Evolutionary conservation across 495 filamentous ascomycete species (phyloP).

Genomic region (Pseudotulostoma volvatum): DNA sequence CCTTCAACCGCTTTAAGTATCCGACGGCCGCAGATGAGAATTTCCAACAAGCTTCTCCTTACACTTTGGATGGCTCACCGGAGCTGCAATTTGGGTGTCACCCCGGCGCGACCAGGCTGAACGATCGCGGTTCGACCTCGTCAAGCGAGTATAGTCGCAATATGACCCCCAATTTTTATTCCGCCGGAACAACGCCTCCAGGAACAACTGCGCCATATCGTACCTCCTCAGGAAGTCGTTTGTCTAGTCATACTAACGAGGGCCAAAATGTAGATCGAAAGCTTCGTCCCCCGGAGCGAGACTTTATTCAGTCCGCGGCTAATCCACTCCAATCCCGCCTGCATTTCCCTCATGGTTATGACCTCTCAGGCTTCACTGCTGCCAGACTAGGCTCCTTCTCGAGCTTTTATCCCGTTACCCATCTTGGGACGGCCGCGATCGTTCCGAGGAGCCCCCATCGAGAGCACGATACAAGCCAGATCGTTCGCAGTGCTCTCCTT

Average conservation of each 20-base stretch:
- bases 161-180: constrained; percentile 43
- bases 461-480: constrained; percentile 48
- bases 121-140: constrained; percentile 27
- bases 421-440: constrained; percentile 15
- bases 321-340: constrained; percentile 25
- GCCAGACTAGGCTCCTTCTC: constrained; percentile 23
- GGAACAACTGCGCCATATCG: constrained; percentile 25
- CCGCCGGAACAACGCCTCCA: constrained; percentile 32
- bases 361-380: constrained; percentile 21
- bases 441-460: constrained; percentile 36
- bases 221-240: constrained; percentile 21
- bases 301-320: constrained; percentile 18
- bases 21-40: constrained; percentile 14
- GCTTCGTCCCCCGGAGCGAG: constrained; percentile 32
- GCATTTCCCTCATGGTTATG: constrained; percentile 24
- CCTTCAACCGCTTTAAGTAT: constrained; percentile 18
- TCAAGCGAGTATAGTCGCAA: constrained; percentile 37
- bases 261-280: constrained; percentile 33
- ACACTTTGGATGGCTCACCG: constrained; percentile 12
- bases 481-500: constrained; percentile 52
- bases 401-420: constrained; percentile 15
- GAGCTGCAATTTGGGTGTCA: constrained; percentile 20
- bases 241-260: constrained; percentile 19
- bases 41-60: constrained; percentile 14
- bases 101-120: constrained; percentile 13